phyloP scores from a whole-genome alignment of 164 flowering plant species.

The Macadamia integrifolia region DNA sequence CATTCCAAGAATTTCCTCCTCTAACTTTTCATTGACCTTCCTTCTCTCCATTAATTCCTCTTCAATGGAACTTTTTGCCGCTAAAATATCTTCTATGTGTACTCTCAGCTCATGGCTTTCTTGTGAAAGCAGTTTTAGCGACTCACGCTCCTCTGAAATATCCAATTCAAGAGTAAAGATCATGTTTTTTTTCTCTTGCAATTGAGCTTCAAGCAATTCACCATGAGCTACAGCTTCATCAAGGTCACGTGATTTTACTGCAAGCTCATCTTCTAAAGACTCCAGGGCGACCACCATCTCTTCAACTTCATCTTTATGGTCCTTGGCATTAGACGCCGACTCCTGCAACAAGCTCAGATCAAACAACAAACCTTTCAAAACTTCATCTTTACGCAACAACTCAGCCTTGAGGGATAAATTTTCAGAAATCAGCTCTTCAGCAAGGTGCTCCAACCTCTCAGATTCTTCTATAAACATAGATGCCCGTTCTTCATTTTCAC shows the following conservation, averaged over 20 bases:
- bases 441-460: slow-evolving; percentile 38
- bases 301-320: slow-evolving; percentile 63
- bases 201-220: slow-evolving; percentile 45
- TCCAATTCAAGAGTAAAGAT: slow-evolving; percentile 49
- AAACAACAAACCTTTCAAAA: slow-evolving; percentile 63
- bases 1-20: slow-evolving; percentile 51
- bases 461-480: slow-evolving; percentile 37
- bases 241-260: slow-evolving; percentile 42
- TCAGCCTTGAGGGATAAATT: slow-evolving; percentile 52
- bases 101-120: slow-evolving; percentile 47
- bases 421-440: slow-evolving; percentile 40
- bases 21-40: slow-evolving; percentile 43
- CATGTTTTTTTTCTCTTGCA: slow-evolving; percentile 42
- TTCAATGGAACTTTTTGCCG: slow-evolving; percentile 39
- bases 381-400: slow-evolving; percentile 66
- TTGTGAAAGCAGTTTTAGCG: slow-evolving; percentile 23
- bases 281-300: slow-evolving; percentile 45
- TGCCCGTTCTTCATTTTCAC: slow-evolving; percentile 25
- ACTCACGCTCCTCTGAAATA: slow-evolving; percentile 30
- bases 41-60: slow-evolving; percentile 46
- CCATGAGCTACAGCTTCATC: slow-evolving; percentile 36
- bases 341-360: slow-evolving; percentile 87
- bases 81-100: slow-evolving; percentile 32
- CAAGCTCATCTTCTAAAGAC: slow-evolving; percentile 52
- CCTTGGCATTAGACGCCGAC: slow-evolving; percentile 60